Percentiles rank a stretch among this genome's conserved stretches.
These are phyloP conservation scores for Ophiocordyceps camponoti-saundersi DNA, from an alignment of 2,329 filamentous ascomycete species.

Conservation along the genomic window DNA sequence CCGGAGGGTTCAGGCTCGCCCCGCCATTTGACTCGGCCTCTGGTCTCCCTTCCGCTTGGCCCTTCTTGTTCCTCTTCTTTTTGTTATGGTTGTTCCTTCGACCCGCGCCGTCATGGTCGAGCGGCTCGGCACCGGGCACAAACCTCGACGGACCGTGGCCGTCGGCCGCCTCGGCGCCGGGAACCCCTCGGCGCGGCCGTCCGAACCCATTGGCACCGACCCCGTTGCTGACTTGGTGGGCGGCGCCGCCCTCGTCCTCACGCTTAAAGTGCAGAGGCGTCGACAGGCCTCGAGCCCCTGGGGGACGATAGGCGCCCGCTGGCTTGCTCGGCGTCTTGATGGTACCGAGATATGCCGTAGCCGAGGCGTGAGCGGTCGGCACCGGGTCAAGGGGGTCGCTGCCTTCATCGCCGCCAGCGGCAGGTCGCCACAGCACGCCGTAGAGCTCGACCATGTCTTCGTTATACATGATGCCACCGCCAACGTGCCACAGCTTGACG, in stretches of 20 bases:
- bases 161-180: conserved; percentile 64
- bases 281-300: conserved; percentile 73
- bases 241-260: conserved; percentile 88
- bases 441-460: conserved; percentile 93
- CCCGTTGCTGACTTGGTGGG: conserved; percentile 67
- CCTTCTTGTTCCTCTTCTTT: conserved; percentile 90
- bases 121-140: conserved; percentile 45
- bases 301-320: conserved; percentile 89
- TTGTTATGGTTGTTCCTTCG: conserved; percentile 45
- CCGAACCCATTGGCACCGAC: conserved; percentile 66
- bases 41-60: conserved; percentile 55
- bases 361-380: conserved; percentile 68
- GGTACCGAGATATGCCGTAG: conserved; percentile 62
- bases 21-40: conserved; percentile 20
- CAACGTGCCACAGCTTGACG: conserved; percentile 85
- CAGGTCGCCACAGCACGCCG: conserved; percentile 75
- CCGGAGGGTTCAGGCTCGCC: conserved; percentile 29
- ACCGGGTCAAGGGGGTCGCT: conserved; percentile 58
- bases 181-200: conserved; percentile 57
- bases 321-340: conserved; percentile 93
- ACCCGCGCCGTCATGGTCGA: conserved; percentile 57
- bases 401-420: conserved; percentile 39
- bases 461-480: conserved; percentile 80
- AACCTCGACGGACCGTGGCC: conserved; percentile 49
- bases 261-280: conserved; percentile 94